These are phyloP conservation scores for Candida ovalis DNA, from an alignment of 805 yeast species.

Conservation along the genomic window DNA sequence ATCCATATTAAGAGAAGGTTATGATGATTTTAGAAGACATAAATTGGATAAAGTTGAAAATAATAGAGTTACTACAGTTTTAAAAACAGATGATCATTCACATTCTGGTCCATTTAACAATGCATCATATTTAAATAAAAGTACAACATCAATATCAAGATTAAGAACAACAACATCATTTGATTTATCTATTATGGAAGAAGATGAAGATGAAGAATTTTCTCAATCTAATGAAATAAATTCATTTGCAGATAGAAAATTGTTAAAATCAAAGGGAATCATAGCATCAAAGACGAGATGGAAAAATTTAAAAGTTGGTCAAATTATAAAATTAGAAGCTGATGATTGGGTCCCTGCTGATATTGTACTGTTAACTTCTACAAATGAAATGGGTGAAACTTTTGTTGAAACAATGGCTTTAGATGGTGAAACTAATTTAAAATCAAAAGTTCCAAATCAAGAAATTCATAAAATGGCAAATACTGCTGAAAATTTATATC, in stretches of 20 bases:
- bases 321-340: constrained; percentile 63
- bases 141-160: constrained; percentile 27
- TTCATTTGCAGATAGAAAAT: constrained; percentile 21
- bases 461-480: constrained; percentile 53
- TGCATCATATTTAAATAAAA: constrained; percentile 20
- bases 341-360: constrained; percentile 98
- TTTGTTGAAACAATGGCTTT: constrained; percentile 94
- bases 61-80: constrained; percentile 44
- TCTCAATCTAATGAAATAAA: constrained; percentile 13
- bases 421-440: constrained; percentile 95
- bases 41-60: constrained; percentile 83
- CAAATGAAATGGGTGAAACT: constrained; percentile 59
- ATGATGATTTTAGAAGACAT: constrained; percentile 88
- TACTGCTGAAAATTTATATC: constrained; percentile 47
- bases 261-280: constrained; percentile 18
- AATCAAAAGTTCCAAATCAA: constrained; percentile 64
- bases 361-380: constrained; percentile 64
- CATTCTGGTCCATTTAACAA: constrained; percentile 5
- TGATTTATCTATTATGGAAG: not conserved
- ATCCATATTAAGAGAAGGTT: constrained; percentile 89
- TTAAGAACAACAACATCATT: constrained; percentile 20
- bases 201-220: constrained; percentile 15
- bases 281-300: constrained; percentile 40
- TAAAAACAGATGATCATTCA: constrained; percentile 20
- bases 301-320: constrained; percentile 87